These are phyloP conservation scores for Gynochthodes officinalis DNA, from an alignment of 257 asterid genomes.

Conservation along the genomic window DNA sequence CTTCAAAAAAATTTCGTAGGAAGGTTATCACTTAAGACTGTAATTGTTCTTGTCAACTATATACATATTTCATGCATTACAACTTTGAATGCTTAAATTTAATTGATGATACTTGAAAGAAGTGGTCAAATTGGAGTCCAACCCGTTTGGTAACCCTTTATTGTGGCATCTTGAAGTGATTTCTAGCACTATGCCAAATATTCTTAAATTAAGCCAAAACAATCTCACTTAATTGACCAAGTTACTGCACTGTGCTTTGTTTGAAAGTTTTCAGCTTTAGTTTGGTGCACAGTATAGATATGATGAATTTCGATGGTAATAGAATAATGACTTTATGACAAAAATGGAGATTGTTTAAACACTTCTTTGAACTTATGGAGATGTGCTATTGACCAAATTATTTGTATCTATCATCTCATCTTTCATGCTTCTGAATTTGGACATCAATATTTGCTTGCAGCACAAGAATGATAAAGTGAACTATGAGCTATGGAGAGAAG, in stretches of 20 bases:
- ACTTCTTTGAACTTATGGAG: too few species aligned
- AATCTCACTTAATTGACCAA: too few species aligned
- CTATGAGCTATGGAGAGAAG: constrained; percentile 84
- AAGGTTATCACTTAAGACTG: background rate
- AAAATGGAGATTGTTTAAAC: background rate
- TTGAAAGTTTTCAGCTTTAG: too few species aligned
- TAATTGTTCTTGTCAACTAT: background rate
- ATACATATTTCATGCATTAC: background rate
- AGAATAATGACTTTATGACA: too few species aligned
- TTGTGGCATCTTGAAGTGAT: background rate
- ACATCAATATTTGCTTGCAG: constrained; percentile 40
- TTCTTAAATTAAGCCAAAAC: background rate
- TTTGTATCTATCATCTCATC: background rate
- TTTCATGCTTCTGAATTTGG: constrained; percentile 5
- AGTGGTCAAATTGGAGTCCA: too few species aligned
- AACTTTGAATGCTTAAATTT: background rate
- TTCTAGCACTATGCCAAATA: background rate
- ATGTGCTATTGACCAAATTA: background rate
- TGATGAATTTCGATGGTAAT: too few species aligned
- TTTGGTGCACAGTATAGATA: too few species aligned
- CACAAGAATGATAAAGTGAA: constrained; percentile 82
- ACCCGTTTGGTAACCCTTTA: too few species aligned
- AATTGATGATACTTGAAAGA: too few species aligned
- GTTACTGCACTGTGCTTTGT: too few species aligned
- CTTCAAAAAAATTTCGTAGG: background rate